Percentiles rank a stretch among this genome's conserved stretches.
Evolutionary conservation across 352 stramenopile species (phyloP).

Genomic region (Peronospora tabacina): DNA sequence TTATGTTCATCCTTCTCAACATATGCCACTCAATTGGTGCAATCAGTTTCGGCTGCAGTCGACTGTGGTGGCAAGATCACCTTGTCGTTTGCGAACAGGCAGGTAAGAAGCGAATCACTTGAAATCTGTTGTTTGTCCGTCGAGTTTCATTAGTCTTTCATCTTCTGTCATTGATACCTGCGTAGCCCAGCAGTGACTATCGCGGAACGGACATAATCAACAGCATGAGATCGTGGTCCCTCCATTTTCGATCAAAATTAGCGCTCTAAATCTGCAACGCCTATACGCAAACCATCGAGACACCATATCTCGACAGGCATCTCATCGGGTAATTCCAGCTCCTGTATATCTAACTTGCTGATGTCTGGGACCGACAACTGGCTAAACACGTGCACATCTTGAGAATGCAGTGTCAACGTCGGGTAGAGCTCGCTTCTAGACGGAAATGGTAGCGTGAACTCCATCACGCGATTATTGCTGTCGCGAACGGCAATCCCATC

Average conservation of each 20-base stretch:
- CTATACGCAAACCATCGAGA: constrained; percentile 50
- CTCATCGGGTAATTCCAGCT: constrained; percentile 38
- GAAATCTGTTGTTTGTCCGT: constrained; percentile 6
- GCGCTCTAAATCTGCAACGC: constrained; percentile 21
- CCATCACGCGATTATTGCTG: constrained; percentile 38
- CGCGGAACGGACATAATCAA: constrained; percentile 16
- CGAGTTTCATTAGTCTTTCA: constrained; percentile 20
- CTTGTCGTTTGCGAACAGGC: constrained; percentile 1
- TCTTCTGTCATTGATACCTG: constrained; percentile 18
- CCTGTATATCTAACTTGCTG: constrained; percentile 36
- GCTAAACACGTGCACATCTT: constrained; percentile 66
- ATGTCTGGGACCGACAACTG: constrained; percentile 76
- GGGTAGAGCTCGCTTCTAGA: constrained; percentile 65
- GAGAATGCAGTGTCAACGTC: constrained; percentile 79
- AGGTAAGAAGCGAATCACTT: constrained; percentile 13
- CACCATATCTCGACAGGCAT: constrained; percentile 51
- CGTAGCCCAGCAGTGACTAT: constrained; percentile 18
- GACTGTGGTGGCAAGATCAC: constrained; percentile 1
- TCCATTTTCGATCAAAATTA: constrained; percentile 12
- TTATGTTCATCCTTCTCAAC: constrained; percentile 16
- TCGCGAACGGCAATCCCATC: constrained; percentile 59
- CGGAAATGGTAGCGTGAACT: constrained; percentile 54
- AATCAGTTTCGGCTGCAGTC: constrained; percentile 4
- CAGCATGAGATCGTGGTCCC: constrained; percentile 10
- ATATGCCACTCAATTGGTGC: constrained; percentile 6